Evolutionary conservation across 208 protist genomes (phyloP).

Genomic region (Zelonia costaricensis): DNA sequence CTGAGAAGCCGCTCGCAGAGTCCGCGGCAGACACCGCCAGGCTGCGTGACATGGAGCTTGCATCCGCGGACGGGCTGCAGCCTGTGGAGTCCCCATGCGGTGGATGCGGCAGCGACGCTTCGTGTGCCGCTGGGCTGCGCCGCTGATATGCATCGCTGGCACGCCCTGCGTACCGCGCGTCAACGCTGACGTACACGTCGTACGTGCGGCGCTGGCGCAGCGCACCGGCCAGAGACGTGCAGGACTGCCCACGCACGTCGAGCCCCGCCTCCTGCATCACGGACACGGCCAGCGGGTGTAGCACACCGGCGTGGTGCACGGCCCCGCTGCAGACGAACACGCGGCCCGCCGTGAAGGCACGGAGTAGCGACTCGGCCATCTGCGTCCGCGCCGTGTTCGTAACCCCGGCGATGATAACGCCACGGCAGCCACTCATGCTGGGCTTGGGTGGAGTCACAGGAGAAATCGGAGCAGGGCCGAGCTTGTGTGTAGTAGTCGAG

Average conservation of each 20-base stretch:
- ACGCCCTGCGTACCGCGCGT: constrained; percentile 49
- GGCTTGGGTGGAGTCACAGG: not conserved
- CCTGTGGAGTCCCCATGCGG: not conserved
- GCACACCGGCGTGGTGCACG: constrained; percentile 39
- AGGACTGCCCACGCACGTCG: constrained; percentile 44
- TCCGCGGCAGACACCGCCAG: not conserved
- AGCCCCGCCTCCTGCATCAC: constrained; percentile 62
- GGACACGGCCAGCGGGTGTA: constrained; percentile 69
- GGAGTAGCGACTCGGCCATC: constrained; percentile 84
- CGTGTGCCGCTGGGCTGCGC: not conserved
- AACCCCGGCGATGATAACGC: constrained; percentile 72
- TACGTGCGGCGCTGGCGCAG: constrained; percentile 70
- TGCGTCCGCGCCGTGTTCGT: constrained; percentile 81
- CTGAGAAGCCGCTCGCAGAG: not conserved
- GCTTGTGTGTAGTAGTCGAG: too few species aligned
- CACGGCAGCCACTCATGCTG: constrained; percentile 67
- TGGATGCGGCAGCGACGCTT: not conserved
- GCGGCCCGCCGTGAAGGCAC: constrained; percentile 39
- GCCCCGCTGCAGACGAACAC: constrained; percentile 82
- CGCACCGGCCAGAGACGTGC: constrained; percentile 58
- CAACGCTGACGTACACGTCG: constrained; percentile 86
- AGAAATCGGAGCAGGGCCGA: too few species aligned
- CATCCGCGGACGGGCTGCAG: too few species aligned
- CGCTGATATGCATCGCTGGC: constrained; percentile 46
- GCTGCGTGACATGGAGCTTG: too few species aligned